Evolutionary conservation across 2,329 filamentous ascomycete genomes (phyloP), one percentile per base, ranked within the genome.

Genomic region (Fusarium hainanense): DNA sequence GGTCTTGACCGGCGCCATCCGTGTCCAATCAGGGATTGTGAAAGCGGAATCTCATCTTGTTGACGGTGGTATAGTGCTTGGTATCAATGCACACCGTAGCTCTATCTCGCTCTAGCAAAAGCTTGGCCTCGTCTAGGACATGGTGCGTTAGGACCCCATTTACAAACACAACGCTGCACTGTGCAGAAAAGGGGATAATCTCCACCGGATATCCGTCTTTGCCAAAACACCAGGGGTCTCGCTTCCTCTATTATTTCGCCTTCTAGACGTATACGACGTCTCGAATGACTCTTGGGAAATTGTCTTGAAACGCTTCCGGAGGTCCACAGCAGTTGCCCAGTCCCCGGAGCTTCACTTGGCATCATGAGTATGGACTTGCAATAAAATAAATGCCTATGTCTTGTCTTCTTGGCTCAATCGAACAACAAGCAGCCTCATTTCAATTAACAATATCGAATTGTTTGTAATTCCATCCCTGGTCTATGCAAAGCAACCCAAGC

Each of bases 131-230:
- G 23, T 14, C 34, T 16, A 18, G 21, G 14, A 20, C 37, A 58
- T 41, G 27, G 23, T 12, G 18, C 48, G 67, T 68, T 74, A 71
- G 49, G 47, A 21, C 7, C 44, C 23, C 41, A 52, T 52, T 14
- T 14, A 6, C 49, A 27, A 13, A 14, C 21, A 42, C 23, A 44
- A 67, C 21, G 47, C 58, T 58, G 32, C 73, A 75, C 73, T 66
- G 70, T 73, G 30, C 37, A 55, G 46, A 74, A 75, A 59, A 75
- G 74, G 74, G 60, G 73, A 72, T 50, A 72, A 74, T 75, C 70
- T 74, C 74, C 74, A 75, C 74, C 44, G 63, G 44, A 70, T 63
- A 66, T 74, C 70, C 58, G 64, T 65, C 51, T 44, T 49, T 27
- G 54, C 50, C 59, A 54, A 71, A 71, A 68, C 65, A 55, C 28